Evolutionary conservation across 2,329 filamentous ascomycete genomes (phyloP).

Genomic region (Pestalotiopsis sp.): DNA sequence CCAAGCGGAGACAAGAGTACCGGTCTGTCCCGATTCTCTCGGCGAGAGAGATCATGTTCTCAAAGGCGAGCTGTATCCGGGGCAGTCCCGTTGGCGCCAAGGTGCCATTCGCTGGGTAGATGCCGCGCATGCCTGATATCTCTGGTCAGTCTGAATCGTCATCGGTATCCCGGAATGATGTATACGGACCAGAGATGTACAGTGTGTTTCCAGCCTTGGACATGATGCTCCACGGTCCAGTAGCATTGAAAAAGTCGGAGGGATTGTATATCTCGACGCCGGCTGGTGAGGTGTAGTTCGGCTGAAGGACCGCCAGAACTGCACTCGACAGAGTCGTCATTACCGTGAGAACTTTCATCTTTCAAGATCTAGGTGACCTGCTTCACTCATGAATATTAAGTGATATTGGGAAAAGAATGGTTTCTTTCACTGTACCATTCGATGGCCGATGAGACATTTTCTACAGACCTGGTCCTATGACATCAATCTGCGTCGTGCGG

Average conservation of each 20-base stretch:
- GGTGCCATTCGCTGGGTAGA: slow-evolving; percentile 32
- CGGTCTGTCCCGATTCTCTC: slow-evolving; percentile 29
- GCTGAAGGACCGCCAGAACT: slow-evolving; percentile 6
- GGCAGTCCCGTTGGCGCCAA: slow-evolving; percentile 30
- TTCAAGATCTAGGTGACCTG: not conserved
- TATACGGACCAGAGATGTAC: slow-evolving; percentile 29
- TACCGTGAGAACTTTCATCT: not conserved
- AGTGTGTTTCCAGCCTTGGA: slow-evolving; percentile 31
- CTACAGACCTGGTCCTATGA: not conserved
- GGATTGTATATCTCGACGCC: slow-evolving; percentile 33
- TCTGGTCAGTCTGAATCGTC: not conserved
- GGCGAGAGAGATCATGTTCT: slow-evolving; percentile 34
- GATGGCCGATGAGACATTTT: no score
- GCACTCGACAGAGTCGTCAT: not conserved
- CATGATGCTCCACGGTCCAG: slow-evolving; percentile 34
- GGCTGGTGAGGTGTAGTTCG: slow-evolving; percentile 31
- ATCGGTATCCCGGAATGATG: not conserved
- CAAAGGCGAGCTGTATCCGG: slow-evolving; percentile 34
- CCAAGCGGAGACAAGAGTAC: slow-evolving; percentile 22
- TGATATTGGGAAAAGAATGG: no score
- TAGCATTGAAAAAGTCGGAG: slow-evolving; percentile 27
- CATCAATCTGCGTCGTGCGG: not conserved
- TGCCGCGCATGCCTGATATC: slow-evolving; percentile 33
- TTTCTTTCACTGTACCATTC: no score
- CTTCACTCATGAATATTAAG: no score